These are phyloP conservation scores for Anisodus tanguticus DNA, from an alignment of 257 asterid genomes.

Conservation along the genomic window DNA sequence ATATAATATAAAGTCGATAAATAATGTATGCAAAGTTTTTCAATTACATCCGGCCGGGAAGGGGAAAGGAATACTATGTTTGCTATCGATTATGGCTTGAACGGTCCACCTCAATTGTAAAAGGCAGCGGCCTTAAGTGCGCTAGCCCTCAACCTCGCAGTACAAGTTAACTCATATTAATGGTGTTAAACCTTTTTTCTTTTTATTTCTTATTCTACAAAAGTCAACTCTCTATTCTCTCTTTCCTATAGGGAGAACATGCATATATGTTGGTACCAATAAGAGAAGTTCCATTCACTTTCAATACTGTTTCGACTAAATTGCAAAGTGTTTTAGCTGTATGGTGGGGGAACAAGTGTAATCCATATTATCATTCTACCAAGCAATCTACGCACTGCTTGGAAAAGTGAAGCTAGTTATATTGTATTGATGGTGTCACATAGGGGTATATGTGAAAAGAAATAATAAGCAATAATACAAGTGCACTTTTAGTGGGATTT, in stretches of 20 bases:
- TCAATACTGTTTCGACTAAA: neutral
- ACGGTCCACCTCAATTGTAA: too few relatives aligned
- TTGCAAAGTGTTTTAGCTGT: neutral
- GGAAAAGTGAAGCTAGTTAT: constrained; percentile 42
- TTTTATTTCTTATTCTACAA: neutral
- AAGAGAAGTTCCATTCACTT: constrained; percentile 4
- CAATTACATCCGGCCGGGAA: too few relatives aligned
- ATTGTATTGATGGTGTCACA: constrained; percentile 28
- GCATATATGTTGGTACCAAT: neutral
- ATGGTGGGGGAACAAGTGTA: constrained; percentile 39
- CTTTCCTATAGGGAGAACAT: neutral
- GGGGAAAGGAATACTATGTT: too few relatives aligned
- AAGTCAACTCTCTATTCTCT: neutral
- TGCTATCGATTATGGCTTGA: too few relatives aligned
- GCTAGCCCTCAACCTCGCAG: too few relatives aligned
- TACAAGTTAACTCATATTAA: neutral
- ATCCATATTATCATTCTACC: constrained; percentile 48
- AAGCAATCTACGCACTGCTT: constrained; percentile 50
- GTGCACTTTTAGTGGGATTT: neutral
- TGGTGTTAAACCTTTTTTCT: neutral
- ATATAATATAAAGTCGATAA: too few relatives aligned
- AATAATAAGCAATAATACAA: constrained; percentile 32
- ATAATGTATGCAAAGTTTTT: too few relatives aligned
- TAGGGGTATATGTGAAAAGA: neutral
- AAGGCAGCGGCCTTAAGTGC: too few relatives aligned